phyloP scores from a whole-genome alignment of 805 yeast genomes.

The Grigorovia humatica region DNA sequence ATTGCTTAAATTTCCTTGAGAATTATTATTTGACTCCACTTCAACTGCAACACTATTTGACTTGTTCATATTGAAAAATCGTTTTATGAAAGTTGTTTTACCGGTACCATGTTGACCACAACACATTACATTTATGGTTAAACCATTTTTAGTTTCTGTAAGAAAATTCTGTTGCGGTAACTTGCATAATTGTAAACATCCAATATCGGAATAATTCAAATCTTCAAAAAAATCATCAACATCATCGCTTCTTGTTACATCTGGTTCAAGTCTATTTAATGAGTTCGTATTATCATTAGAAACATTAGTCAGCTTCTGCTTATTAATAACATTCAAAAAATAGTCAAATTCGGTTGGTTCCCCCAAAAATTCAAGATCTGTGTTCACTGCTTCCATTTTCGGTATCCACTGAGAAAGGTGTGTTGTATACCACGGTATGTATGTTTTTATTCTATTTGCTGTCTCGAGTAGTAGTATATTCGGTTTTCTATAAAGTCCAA shows the following conservation, averaged over 20 bases:
- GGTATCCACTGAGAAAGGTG: no score
- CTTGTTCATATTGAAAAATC: slow-evolving; percentile 49
- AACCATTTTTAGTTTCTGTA: slow-evolving; percentile 41
- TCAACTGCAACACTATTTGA: background rate
- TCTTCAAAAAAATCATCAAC: no score
- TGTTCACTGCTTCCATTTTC: background rate
- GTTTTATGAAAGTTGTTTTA: slow-evolving; percentile 70
- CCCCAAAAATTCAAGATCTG: background rate
- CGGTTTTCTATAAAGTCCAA: no score
- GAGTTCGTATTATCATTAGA: no score
- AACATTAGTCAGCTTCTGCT: background rate
- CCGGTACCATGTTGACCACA: slow-evolving; percentile 85
- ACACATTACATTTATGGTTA: slow-evolving; percentile 69
- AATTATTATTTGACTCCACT: background rate
- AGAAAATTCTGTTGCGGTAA: slow-evolving; percentile 7
- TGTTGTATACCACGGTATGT: no score
- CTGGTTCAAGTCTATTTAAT: no score
- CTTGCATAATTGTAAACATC: slow-evolving; percentile 21
- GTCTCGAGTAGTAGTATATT: no score
- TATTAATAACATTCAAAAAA: no score
- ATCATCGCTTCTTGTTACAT: background rate
- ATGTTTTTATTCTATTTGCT: no score
- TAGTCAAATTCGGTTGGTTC: background rate
- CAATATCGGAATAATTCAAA: no score
- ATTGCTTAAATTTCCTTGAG: background rate